Conservation (phyloP, 1,284 basidiomycete genomes). For the Cryptococcus floricola region DNA sequence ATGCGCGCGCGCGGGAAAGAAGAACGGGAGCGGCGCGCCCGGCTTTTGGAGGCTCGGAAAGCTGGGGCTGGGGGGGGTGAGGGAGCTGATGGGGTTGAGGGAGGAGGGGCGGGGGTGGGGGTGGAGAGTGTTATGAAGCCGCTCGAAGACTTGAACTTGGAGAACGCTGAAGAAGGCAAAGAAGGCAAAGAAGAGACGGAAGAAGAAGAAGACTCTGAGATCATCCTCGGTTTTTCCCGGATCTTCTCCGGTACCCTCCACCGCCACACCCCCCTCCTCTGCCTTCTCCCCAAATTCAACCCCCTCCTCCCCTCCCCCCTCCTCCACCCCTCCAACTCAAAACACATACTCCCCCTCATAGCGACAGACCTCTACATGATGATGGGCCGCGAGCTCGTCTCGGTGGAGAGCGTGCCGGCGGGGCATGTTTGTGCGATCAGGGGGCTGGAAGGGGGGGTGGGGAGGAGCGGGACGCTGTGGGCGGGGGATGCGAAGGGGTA, state of each 20-base stretch:
- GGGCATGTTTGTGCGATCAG: constrained; percentile 94
- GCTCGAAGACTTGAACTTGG: constrained; percentile 20
- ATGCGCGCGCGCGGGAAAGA: constrained; percentile 69
- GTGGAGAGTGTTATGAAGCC: constrained; percentile 22
- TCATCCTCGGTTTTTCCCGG: constrained; percentile 84
- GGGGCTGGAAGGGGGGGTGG: constrained; percentile 85
- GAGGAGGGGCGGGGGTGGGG: not conserved
- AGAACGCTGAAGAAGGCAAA: constrained; percentile 1
- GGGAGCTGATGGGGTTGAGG: constrained; percentile 6
- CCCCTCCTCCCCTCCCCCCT: constrained; percentile 63
- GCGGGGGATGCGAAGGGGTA: constrained; percentile 54
- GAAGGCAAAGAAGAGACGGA: not conserved
- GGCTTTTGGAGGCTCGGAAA: constrained; percentile 40
- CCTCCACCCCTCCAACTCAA: constrained; percentile 58
- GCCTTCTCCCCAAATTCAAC: constrained; percentile 86
- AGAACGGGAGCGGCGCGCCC: constrained; percentile 57
- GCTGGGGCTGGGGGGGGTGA: constrained; percentile 21
- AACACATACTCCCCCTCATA: constrained; percentile 60
- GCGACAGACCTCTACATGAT: constrained; percentile 86
- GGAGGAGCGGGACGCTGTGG: constrained; percentile 87
- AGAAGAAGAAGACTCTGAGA: constrained; percentile 51
- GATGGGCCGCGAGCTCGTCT: constrained; percentile 93
- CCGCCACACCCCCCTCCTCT: constrained; percentile 63
- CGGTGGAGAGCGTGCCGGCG: constrained; percentile 79
- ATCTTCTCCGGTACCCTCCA: constrained; percentile 85